These are phyloP conservation scores for Didymella sp. DNA, from an alignment of 2,329 filamentous ascomycete species.

Conservation along the genomic window DNA sequence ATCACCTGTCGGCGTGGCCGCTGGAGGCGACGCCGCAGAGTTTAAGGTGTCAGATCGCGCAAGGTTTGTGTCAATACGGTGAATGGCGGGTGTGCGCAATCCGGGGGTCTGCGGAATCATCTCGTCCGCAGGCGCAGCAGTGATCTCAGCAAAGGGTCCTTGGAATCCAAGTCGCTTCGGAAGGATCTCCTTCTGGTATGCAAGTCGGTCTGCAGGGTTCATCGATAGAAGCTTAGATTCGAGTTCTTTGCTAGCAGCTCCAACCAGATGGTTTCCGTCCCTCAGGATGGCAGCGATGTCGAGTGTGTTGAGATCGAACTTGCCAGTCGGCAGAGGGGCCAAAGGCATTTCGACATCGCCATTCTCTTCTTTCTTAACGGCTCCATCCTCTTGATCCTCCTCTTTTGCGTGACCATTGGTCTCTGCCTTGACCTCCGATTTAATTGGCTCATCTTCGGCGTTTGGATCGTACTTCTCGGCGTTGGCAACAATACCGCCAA, in stretches of 20 bases:
- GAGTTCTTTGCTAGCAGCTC: conserved; percentile 79
- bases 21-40: conserved; percentile 55
- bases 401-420: conserved; percentile 61
- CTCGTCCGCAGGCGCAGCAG: conserved; percentile 73
- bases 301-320: conserved; percentile 75
- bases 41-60: conserved; percentile 55
- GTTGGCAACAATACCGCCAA: conserved; percentile 92
- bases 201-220: conserved; percentile 79
- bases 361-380: conserved; percentile 59
- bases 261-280: conserved; percentile 81
- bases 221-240: conserved; percentile 84
- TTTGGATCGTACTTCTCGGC: conserved; percentile 90
- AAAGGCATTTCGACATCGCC: conserved; percentile 51
- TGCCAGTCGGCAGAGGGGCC: conserved; percentile 58
- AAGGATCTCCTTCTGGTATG: conserved; percentile 89
- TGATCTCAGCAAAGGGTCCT: conserved; percentile 84
- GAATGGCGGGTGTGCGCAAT: conserved; percentile 45
- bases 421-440: conserved; percentile 55
- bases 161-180: conserved; percentile 81
- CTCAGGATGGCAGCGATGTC: conserved; percentile 81
- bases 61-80: conserved; percentile 61
- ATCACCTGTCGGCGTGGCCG: conserved; percentile 52
- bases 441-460: conserved; percentile 71
- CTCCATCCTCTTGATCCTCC: conserved; percentile 56
- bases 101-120: conserved; percentile 53